Percentiles rank a stretch among this genome's conserved stretches.
Evolutionary conservation across 2,329 filamentous ascomycete species (phyloP).

Genomic region (Fusarium sacchari): DNA sequence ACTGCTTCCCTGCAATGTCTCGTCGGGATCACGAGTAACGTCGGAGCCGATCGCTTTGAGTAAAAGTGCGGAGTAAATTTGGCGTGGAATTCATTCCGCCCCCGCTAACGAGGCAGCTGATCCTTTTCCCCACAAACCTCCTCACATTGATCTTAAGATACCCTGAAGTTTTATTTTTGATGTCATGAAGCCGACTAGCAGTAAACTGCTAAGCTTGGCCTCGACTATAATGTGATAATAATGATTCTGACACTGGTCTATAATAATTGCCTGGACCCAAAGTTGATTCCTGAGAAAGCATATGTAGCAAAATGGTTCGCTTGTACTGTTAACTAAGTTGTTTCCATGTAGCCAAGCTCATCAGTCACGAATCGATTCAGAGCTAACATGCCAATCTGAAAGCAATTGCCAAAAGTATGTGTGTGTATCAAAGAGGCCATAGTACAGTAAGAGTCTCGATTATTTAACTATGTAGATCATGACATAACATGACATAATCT

Average conservation of each 20-base stretch:
- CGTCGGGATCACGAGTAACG: not conserved
- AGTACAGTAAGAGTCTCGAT: too few species aligned
- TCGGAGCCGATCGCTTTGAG: not conserved
- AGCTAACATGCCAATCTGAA: too few species aligned
- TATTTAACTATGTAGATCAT: not conserved
- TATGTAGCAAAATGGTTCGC: too few species aligned
- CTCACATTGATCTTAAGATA: not conserved
- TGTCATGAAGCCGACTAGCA: fast-evolving
- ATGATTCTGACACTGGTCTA: too few species aligned
- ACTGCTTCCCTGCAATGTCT: not conserved
- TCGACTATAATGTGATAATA: not conserved
- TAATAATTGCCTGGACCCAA: fast-evolving
- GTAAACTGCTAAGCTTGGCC: not conserved
- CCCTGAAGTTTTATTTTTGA: not conserved
- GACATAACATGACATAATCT: too few species aligned
- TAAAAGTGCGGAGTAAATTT: constrained; percentile 3
- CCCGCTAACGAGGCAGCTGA: not conserved
- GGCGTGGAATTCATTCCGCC: constrained; percentile 5
- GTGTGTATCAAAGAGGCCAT: not conserved
- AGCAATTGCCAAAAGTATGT: too few species aligned
- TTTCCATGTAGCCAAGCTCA: too few species aligned
- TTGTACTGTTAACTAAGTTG: too few species aligned
- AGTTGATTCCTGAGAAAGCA: too few species aligned
- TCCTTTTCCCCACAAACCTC: not conserved
- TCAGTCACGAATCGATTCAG: too few species aligned